Conservation (phyloP, 805 yeast genomes). For the Osmozyma mogii region DNA sequence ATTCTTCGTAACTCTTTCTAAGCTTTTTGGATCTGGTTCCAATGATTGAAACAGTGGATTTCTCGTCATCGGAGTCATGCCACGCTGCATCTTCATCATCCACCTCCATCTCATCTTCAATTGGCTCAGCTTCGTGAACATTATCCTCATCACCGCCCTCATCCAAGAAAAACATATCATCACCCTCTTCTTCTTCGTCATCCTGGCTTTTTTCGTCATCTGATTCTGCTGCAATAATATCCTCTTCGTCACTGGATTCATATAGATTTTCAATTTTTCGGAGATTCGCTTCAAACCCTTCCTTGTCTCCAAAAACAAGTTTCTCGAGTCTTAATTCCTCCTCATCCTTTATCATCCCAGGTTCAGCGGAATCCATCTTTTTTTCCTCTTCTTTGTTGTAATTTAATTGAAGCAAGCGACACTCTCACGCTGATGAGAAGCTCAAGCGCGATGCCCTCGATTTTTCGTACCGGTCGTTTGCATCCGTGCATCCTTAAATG, state of each 20-base stretch:
- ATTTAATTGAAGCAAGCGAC: too few species aligned
- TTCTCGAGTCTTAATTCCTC: slow-evolving; percentile 77
- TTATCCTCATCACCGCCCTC: neutral
- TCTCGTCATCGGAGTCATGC: slow-evolving; percentile 90
- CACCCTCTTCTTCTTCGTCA: slow-evolving; percentile 23
- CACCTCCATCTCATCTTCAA: slow-evolving; percentile 7
- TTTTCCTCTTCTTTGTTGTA: too few species aligned
- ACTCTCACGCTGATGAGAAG: too few species aligned
- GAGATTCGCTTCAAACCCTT: slow-evolving; percentile 61
- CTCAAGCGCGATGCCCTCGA: too few species aligned
- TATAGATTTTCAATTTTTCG: slow-evolving; percentile 52
- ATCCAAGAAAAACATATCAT: slow-evolving; percentile 7
- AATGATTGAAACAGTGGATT: slow-evolving; percentile 49
- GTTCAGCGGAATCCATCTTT: too few species aligned
- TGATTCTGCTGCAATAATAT: slow-evolving; percentile 33
- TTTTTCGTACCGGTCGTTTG: too few species aligned
- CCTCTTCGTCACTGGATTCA: slow-evolving; percentile 36
- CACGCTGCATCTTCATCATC: slow-evolving; percentile 42
- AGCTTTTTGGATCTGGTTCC: slow-evolving; percentile 62
- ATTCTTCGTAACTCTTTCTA: slow-evolving; percentile 51
- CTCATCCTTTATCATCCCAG: too few species aligned
- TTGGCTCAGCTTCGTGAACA: neutral
- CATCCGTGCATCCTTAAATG: too few species aligned
- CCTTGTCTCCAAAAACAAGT: slow-evolving; percentile 83
- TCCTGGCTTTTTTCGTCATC: slow-evolving; percentile 22